phyloP scores from a whole-genome alignment of 108 stramenopile genomes.

The Mediolabrus comicus region DNA sequence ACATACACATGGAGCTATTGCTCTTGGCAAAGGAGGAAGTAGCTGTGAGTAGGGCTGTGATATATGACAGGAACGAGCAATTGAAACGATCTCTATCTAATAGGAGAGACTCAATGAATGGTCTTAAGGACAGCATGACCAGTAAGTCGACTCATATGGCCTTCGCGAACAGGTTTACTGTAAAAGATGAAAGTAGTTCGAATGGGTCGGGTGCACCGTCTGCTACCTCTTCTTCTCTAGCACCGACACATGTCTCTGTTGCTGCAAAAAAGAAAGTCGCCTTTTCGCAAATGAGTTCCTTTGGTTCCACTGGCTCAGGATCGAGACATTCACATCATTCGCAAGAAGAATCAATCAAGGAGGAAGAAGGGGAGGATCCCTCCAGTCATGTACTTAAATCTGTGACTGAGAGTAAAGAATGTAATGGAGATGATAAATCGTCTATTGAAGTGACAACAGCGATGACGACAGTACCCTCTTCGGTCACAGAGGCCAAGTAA shows the following conservation, averaged over 20 bases:
- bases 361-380: background rate
- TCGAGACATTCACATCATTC: background rate
- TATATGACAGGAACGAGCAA: background rate
- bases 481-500: too few species aligned
- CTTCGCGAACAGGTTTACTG: background rate
- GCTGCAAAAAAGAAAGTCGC: background rate
- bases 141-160: background rate
- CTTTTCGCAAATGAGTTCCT: background rate
- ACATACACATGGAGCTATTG: constrained; percentile 14
- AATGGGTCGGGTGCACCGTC: background rate
- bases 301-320: background rate
- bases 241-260: background rate
- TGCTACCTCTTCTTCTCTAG: background rate
- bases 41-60: background rate
- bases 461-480: too few species aligned
- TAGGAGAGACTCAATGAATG: background rate
- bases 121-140: background rate
- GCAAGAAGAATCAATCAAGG: background rate
- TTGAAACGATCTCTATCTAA: background rate
- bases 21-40: constrained; percentile 3
- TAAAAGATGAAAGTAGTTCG: background rate
- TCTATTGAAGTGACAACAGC: too few species aligned
- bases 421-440: too few species aligned
- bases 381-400: background rate
- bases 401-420: background rate